Evolutionary conservation across 306 rosid species (phyloP), one percentile per base, ranked within the genome.

Genomic region (Leucaena leucocephala): DNA sequence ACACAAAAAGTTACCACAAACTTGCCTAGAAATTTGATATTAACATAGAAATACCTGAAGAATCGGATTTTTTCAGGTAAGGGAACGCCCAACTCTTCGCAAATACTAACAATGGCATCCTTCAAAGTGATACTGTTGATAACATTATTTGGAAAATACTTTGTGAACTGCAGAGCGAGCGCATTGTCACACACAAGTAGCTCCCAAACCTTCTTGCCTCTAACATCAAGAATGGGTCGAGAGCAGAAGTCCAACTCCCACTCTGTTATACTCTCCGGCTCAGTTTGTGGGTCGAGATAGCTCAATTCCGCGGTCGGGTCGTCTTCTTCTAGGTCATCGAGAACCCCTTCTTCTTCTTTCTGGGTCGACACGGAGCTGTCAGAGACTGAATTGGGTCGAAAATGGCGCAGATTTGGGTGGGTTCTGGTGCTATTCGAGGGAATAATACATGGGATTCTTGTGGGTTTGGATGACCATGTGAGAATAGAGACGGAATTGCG

Each of bases 161-260:
- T 94, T 0, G 97, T 94, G 64, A 77, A 89, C 65, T 94, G 98
- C 66, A 94, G 82, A 2, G 97, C 92, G 44, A 94, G 87, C 6
- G 97, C 86, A 44, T 85, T 88, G 52, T 94, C 97, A 75, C 98
- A 94, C 1, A 80, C 98, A 57, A 92, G 91, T 1, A 94, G 89
- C 86, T 94, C 98, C 98, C 98, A 94, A 16, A 94, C 57, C 90
- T 94, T 94, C 89, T 94, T 94, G 64, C 98, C 98, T 77, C 97
- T 86, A 3, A 81, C 81, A 83, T 94, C 98, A 40, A 92, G 85
- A 42, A 94, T 94, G 66, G 98, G 97, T 35, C 98, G 86, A 4
- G 98, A 94, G 88, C 98, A 94, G 74, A 94, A 94, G 48, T 94
- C 98, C 54, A 94, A 67, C n/a, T 94, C 98, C 98, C 98, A 92